phyloP scores from a whole-genome alignment of 768 basidiomycete species.

The Xerocomellus dryophilus region DNA sequence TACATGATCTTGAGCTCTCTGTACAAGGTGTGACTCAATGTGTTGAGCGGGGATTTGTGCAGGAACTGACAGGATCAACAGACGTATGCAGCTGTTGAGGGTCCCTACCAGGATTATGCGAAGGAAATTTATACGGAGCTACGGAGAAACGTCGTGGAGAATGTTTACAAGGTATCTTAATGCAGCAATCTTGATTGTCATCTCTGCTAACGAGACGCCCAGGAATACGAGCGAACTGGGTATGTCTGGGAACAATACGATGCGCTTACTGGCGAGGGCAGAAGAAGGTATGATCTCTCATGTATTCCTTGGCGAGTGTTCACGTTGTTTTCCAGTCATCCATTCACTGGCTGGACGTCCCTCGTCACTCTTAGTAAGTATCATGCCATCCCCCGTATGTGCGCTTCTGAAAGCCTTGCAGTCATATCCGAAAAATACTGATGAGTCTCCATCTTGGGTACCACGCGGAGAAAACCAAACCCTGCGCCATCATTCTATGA shows the following conservation, averaged over 20 bases:
- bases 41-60: not conserved
- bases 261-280: constrained; percentile 75
- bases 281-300: constrained; percentile 60
- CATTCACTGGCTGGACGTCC: constrained; percentile 97
- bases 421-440: constrained; percentile 71
- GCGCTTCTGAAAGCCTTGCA: constrained; percentile 25
- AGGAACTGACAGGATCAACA: constrained; percentile 30
- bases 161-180: constrained; percentile 64
- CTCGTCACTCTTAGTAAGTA: constrained; percentile 81
- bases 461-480: not conserved
- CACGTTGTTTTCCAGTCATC: constrained; percentile 56
- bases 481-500: not conserved
- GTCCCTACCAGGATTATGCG: constrained; percentile 78
- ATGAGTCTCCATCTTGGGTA: constrained; percentile 7
- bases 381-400: not conserved
- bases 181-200: not conserved
- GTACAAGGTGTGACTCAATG: constrained; percentile 52
- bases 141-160: constrained; percentile 79
- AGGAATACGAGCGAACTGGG: constrained; percentile 92
- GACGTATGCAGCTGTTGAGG: constrained; percentile 74
- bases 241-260: constrained; percentile 99
- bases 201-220: constrained; percentile 6
- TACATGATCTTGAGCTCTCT: constrained; percentile 81
- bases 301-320: constrained; percentile 5
- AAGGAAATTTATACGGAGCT: constrained; percentile 77